Percentiles rank a stretch among this genome's conserved stretches.
These are phyloP conservation scores for Staphylotrichum tortipilum DNA, from an alignment of 495 filamentous ascomycete genomes.

Conservation along the genomic window DNA sequence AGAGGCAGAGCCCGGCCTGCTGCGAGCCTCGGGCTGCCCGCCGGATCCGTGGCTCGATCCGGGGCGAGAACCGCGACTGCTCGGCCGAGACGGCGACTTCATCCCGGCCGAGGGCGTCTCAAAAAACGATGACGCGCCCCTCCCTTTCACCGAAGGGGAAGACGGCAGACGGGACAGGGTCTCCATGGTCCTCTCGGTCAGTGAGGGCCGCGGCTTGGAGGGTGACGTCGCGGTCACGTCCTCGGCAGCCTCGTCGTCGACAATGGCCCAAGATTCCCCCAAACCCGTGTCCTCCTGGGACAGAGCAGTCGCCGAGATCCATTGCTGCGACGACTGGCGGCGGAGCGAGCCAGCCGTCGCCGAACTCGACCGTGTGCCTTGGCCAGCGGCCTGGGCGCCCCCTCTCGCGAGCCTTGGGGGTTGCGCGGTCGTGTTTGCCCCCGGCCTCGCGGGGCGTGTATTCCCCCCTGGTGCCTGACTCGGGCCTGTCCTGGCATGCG, in stretches of 20 bases:
- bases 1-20: conserved; percentile 35
- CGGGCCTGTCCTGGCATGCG: conserved; percentile 9
- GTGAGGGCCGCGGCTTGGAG: conserved; percentile 29
- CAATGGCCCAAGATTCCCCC: not conserved
- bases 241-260: not conserved
- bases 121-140: conserved; percentile 30
- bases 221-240: conserved; percentile 10
- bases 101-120: conserved; percentile 15
- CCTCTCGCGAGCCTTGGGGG: conserved; percentile 3
- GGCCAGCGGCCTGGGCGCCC: not conserved
- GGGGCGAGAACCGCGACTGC: conserved; percentile 31
- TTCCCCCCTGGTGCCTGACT: conserved; percentile 3
- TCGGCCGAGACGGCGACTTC: conserved; percentile 27
- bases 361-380: conserved; percentile 9
- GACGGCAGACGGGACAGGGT: conserved; percentile 39
- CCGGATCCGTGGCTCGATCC: conserved; percentile 38
- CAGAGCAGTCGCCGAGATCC: conserved; percentile 18
- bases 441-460: conserved; percentile 4
- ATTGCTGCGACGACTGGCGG: conserved; percentile 22
- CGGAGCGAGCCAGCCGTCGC: conserved; percentile 3
- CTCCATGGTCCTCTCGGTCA: conserved; percentile 42
- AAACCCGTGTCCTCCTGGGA: conserved; percentile 8
- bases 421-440: not conserved
- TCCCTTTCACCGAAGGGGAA: conserved; percentile 36
- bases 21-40: conserved; percentile 22